Evolutionary conservation across 73 alveolate genomes (phyloP).

Genomic region (Tetrahymena borealis): DNA sequence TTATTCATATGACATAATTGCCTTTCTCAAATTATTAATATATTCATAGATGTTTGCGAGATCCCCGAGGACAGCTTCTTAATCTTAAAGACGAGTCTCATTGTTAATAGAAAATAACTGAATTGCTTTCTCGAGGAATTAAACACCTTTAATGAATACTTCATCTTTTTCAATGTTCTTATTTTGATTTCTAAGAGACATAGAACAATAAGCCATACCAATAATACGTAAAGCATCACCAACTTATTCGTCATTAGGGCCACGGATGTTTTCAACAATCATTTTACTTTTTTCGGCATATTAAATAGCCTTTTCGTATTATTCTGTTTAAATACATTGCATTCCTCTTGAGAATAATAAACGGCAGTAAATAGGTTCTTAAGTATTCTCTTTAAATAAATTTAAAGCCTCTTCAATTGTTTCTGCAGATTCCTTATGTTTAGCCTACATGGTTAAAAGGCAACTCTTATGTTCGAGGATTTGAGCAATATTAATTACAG

Average conservation of each 20-base stretch:
- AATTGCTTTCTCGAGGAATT: background rate
- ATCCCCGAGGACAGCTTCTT: background rate
- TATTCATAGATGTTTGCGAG: background rate
- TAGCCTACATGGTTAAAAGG: background rate
- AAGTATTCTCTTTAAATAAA: background rate
- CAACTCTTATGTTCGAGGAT: background rate
- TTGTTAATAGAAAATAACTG: background rate
- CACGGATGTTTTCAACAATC: background rate
- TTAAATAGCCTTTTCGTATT: background rate
- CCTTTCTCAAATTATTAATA: background rate
- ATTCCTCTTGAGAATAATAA: background rate
- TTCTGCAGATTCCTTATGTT: background rate
- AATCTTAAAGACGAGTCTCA: background rate
- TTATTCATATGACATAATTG: background rate
- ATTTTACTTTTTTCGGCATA: background rate
- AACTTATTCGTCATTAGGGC: background rate
- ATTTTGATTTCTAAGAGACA: background rate
- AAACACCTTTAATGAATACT: background rate
- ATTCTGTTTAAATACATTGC: background rate
- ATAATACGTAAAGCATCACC: background rate
- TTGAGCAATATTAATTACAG: background rate
- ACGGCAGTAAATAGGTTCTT: background rate
- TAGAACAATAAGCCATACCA: background rate
- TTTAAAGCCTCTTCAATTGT: background rate
- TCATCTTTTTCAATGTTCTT: background rate